phyloP scores from a whole-genome alignment of 2,329 filamentous ascomycete species.

The Microdochium trichocladiopsis region DNA sequence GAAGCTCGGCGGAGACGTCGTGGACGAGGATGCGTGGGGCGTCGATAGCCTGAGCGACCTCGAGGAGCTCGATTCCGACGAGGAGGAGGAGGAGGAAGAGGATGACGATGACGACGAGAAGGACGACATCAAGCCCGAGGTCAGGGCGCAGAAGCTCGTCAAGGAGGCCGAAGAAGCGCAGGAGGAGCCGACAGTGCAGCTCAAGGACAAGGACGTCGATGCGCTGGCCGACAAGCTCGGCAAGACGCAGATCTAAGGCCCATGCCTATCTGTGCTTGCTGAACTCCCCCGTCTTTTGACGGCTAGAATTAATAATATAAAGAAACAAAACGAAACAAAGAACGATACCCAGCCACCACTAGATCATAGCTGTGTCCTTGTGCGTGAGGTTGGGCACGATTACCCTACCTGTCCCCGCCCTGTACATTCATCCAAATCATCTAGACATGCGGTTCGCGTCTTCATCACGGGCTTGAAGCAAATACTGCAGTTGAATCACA shows the following conservation, averaged over 20 bases:
- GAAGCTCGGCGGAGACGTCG: slow-evolving; percentile 53
- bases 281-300: neutral
- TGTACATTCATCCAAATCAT: no score
- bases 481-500: no score
- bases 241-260: slow-evolving; percentile 55
- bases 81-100: slow-evolving; percentile 61
- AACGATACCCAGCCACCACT: no score
- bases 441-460: no score
- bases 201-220: slow-evolving; percentile 73
- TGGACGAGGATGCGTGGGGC: slow-evolving; percentile 77
- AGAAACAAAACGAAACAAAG: no score
- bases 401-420: no score
- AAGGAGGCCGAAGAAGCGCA: slow-evolving; percentile 67
- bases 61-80: slow-evolving; percentile 65
- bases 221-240: slow-evolving; percentile 67
- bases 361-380: no score
- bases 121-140: slow-evolving; percentile 47
- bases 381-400: no score
- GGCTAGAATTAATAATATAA: no score
- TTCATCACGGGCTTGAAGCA: no score
- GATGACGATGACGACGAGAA: slow-evolving; percentile 62
- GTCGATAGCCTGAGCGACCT: slow-evolving; percentile 83
- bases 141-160: slow-evolving; percentile 61
- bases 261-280: neutral
- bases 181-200: slow-evolving; percentile 63